phyloP scores from a whole-genome alignment of 805 yeast species.

The Saccharomycopsis sp. region DNA sequence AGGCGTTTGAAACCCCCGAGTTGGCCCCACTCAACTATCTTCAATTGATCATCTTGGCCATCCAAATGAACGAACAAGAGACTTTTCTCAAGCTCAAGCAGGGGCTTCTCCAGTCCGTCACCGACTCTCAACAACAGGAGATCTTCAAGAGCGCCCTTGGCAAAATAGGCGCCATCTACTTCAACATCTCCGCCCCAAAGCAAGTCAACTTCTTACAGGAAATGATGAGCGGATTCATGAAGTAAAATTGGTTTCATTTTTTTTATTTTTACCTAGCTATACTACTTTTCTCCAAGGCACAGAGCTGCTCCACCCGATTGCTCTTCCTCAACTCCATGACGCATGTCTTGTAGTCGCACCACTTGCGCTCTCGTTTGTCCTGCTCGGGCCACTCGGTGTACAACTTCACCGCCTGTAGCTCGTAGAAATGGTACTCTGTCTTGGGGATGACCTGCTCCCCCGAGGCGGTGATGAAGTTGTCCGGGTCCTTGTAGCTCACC shows the following conservation, averaged over 20 bases:
- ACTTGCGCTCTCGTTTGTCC: slow-evolving; percentile 49
- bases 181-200: slow-evolving; percentile 45
- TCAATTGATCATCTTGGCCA: slow-evolving; percentile 52
- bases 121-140: slow-evolving; percentile 27
- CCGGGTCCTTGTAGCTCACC: background rate
- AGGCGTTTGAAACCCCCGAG: slow-evolving; percentile 26
- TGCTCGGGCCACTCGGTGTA: slow-evolving; percentile 71
- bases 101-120: slow-evolving; percentile 33
- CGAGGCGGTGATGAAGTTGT: background rate
- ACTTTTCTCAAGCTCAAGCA: slow-evolving; percentile 43
- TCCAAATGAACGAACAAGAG: slow-evolving; percentile 44
- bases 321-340: slow-evolving; percentile 46
- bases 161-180: slow-evolving; percentile 52
- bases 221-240: slow-evolving; percentile 63
- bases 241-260: slow-evolving; percentile 3
- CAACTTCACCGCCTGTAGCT: slow-evolving; percentile 52
- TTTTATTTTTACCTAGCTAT: slow-evolving; percentile 26
- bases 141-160: slow-evolving; percentile 40
- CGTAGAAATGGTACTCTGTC: slow-evolving; percentile 83
- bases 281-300: slow-evolving; percentile 51
- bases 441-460: slow-evolving; percentile 37
- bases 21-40: slow-evolving; percentile 53
- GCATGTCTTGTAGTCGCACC: slow-evolving; percentile 70
- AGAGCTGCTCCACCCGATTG: slow-evolving; percentile 57
- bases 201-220: slow-evolving; percentile 54